phyloP scores from a whole-genome alignment of 805 yeast genomes.

The Lipomyces mesembrius region DNA sequence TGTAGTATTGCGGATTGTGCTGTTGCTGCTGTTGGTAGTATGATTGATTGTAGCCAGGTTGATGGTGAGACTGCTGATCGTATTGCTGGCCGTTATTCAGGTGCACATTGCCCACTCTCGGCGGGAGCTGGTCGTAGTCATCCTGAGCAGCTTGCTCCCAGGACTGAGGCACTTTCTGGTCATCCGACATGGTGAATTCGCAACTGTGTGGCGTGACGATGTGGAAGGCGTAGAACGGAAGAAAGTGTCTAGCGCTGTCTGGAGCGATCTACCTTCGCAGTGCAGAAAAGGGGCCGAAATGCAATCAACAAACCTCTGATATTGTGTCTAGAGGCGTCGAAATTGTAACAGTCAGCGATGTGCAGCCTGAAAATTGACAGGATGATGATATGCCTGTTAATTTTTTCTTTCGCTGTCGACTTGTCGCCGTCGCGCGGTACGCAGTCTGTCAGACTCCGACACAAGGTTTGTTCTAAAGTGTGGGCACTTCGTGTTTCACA shows the following conservation, averaged over 20 bases:
- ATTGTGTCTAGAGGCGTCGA: background rate
- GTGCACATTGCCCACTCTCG: conserved; percentile 18
- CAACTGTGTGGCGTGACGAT: background rate
- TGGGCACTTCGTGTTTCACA: background rate
- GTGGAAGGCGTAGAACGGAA: background rate
- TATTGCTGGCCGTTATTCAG: conserved; percentile 9
- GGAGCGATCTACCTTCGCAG: conserved; percentile 1
- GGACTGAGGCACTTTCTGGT: conserved; percentile 30
- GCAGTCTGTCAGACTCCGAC: background rate
- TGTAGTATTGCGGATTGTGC: conserved; percentile 19
- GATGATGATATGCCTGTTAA: background rate
- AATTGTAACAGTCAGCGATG: background rate
- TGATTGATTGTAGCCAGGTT: conserved; percentile 16
- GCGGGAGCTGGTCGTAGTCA: conserved; percentile 31
- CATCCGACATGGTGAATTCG: conserved; percentile 19
- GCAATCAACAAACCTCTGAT: background rate
- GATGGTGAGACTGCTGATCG: conserved; percentile 14
- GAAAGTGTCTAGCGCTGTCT: background rate
- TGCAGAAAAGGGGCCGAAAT: background rate
- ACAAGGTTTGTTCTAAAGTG: background rate
- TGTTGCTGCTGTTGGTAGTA: conserved; percentile 27
- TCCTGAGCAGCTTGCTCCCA: conserved; percentile 36
- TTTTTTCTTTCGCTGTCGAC: background rate
- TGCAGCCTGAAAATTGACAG: background rate
- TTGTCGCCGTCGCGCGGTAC: too few relatives aligned